Percentiles rank a stretch among this genome's conserved stretches.
Conservation (phyloP, 2,329 filamentous ascomycete genomes). For the Septoria petroselini region DNA sequence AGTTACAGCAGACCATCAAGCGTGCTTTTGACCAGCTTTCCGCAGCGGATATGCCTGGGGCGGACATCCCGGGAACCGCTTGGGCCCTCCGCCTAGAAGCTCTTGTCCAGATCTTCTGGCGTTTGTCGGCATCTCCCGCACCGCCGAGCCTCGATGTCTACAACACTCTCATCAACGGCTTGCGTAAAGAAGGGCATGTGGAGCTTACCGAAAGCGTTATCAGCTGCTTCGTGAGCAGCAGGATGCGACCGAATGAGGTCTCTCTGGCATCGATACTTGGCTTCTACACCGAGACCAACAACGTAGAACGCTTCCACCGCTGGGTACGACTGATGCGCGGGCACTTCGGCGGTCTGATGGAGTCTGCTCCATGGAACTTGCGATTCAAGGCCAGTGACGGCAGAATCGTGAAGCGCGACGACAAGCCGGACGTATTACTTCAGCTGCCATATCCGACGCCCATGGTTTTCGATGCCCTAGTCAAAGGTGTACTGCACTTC, state of each 20-base stretch:
- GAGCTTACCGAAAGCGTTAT: conserved; percentile 37
- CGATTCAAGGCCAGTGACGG: conserved; percentile 33
- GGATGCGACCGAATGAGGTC: conserved; percentile 48
- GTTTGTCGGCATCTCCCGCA: conserved; percentile 60
- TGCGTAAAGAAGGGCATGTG: conserved; percentile 42
- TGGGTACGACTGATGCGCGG: conserved; percentile 47
- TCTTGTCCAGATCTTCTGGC: conserved; percentile 54
- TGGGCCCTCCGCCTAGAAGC: too few relatives aligned
- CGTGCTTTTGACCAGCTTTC: conserved; percentile 23
- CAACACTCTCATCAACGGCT: conserved; percentile 67
- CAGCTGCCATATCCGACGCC: conserved; percentile 47
- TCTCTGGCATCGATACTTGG: conserved; percentile 43
- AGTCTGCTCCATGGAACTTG: conserved; percentile 32
- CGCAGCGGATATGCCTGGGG: too few relatives aligned
- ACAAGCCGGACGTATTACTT: conserved; percentile 35
- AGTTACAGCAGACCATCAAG: conserved; percentile 30
- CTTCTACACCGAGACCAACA: conserved; percentile 39
- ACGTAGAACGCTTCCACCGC: conserved; percentile 37
- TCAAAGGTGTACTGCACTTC: conserved; percentile 45
- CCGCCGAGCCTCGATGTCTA: conserved; percentile 66
- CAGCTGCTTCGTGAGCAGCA: conserved; percentile 32
- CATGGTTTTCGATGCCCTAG: conserved; percentile 44
- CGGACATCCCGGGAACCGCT: too few relatives aligned
- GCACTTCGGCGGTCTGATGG: conserved; percentile 35
- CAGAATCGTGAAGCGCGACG: conserved; percentile 19